Evolutionary conservation across 1,139 yeast species (phyloP).

Genomic region (Saccharomyces pastorianus): DNA sequence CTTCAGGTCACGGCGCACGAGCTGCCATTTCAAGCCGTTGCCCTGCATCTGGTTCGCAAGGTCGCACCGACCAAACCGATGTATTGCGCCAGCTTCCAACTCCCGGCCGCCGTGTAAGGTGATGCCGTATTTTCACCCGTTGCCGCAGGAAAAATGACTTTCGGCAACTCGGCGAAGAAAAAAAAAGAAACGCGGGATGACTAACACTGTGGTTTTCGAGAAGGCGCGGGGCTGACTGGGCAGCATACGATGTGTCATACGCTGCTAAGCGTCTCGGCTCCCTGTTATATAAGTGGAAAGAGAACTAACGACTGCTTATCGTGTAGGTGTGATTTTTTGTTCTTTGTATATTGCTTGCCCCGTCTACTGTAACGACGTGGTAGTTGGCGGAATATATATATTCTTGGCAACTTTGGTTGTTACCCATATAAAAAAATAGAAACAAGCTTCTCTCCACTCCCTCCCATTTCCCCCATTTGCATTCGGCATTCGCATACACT

Average conservation of each 20-base stretch:
- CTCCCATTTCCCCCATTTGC: background rate
- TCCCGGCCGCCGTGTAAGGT: constrained; percentile 40
- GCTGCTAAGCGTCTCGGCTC: no score
- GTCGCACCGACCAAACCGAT: constrained; percentile 96
- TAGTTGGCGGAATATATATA: background rate
- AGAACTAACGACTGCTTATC: no score
- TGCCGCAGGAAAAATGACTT: no score
- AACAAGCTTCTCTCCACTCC: background rate
- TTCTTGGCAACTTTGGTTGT: background rate
- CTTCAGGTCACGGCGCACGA: constrained; percentile 39
- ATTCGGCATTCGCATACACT: background rate
- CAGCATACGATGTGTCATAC: background rate
- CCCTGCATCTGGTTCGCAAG: constrained; percentile 76
- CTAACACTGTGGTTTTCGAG: background rate
- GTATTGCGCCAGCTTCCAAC: constrained; percentile 76
- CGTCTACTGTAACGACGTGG: background rate
- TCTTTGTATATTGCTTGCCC: no score
- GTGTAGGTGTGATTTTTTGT: no score
- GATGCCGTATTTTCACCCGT: background rate
- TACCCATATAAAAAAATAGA: background rate
- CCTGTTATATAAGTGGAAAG: no score
- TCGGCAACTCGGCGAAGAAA: no score
- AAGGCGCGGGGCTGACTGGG: constrained; percentile 1
- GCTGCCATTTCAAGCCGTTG: constrained; percentile 39
- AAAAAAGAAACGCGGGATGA: no score